phyloP scores from a whole-genome alignment of 2,329 filamentous ascomycete genomes.

The Colletotrichum spaethianum region DNA sequence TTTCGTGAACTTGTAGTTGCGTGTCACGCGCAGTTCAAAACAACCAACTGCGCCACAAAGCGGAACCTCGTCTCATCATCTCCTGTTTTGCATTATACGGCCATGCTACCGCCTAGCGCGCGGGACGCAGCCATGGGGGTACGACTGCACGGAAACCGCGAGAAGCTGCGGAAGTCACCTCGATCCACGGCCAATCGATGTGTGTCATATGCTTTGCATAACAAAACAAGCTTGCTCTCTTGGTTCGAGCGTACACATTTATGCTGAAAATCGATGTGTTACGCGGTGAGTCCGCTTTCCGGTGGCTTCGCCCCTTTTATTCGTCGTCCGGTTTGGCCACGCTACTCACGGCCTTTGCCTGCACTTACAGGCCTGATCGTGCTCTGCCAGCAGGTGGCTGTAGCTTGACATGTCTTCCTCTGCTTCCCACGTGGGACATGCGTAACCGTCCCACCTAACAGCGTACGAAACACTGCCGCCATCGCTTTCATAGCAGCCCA shows the following conservation, averaged over 20 bases:
- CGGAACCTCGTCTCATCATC: too few relatives aligned
- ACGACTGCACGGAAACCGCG: neutral
- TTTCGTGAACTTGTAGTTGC: too few relatives aligned
- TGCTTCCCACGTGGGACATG: slow-evolving; percentile 3
- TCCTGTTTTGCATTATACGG: too few relatives aligned
- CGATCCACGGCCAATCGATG: too few relatives aligned
- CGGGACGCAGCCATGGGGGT: neutral
- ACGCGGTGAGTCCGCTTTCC: neutral
- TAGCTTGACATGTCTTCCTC: slow-evolving; percentile 14
- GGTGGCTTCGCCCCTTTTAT: neutral
- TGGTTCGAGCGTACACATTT: neutral
- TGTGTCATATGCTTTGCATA: too few relatives aligned
- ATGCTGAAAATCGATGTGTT: neutral
- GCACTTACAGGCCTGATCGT: neutral
- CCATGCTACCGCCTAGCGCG: neutral
- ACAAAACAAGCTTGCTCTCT: neutral
- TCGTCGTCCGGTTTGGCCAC: neutral
- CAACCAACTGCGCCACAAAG: too few relatives aligned
- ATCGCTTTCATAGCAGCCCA: slow-evolving; percentile 5
- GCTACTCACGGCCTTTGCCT: neutral
- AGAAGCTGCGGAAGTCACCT: too few relatives aligned
- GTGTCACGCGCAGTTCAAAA: too few relatives aligned
- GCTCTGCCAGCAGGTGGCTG: neutral
- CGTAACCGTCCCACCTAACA: slow-evolving; percentile 13
- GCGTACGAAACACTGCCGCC: neutral